These are phyloP conservation scores for Suillus cothurnatus DNA, from an alignment of 768 basidiomycete species.

Conservation along the genomic window DNA sequence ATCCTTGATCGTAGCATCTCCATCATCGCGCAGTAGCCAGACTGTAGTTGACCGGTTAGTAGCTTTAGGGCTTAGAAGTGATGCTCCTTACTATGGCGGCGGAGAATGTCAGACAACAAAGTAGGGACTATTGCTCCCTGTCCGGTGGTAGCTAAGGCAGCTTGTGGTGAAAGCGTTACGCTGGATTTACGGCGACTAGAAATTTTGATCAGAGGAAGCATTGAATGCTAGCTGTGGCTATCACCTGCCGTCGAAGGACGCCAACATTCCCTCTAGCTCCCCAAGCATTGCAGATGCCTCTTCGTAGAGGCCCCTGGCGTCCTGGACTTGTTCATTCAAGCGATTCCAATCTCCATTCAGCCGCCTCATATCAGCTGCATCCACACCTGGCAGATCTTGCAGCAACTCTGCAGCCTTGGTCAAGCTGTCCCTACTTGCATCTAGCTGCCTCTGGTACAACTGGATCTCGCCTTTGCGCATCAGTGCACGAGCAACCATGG, in stretches of 20 bases:
- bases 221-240: slow-evolving; percentile 15
- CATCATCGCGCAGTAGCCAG: slow-evolving; percentile 65
- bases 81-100: slow-evolving; percentile 62
- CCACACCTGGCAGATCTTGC: slow-evolving; percentile 51
- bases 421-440: slow-evolving; percentile 59
- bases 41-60: slow-evolving; percentile 41
- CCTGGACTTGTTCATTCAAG: slow-evolving; percentile 36
- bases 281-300: slow-evolving; percentile 60
- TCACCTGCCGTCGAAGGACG: slow-evolving; percentile 55
- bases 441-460: slow-evolving; percentile 59
- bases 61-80: slow-evolving; percentile 1
- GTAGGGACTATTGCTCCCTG: slow-evolving; percentile 60
- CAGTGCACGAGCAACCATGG: slow-evolving; percentile 64
- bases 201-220: slow-evolving; percentile 4
- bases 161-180: slow-evolving; percentile 32
- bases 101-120: slow-evolving; percentile 60
- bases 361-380: slow-evolving; percentile 59
- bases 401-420: slow-evolving; percentile 49
- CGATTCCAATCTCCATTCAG: slow-evolving; percentile 55
- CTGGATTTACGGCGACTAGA: slow-evolving; percentile 49
- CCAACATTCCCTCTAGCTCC: slow-evolving; percentile 59
- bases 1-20: slow-evolving; percentile 49
- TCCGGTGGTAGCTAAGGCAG: slow-evolving; percentile 24
- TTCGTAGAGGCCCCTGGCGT: slow-evolving; percentile 56
- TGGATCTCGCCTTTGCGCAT: slow-evolving; percentile 71